Conservation (phyloP, 345 rosid genomes). For the sweet orange (Citrus sinensis) region DVS_A1.0 CM039166.1:2815001-2815500, state of each 20-base stretch:
- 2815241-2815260: no score
- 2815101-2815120: not conserved
- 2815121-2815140: not conserved
- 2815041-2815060: not conserved
- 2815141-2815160: not conserved
- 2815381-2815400: no score
- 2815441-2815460: no score
- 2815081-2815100: not conserved
- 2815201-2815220: not conserved
- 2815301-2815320: not conserved
- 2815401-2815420: not conserved
- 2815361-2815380: not conserved
- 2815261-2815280: no score
- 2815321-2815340: not conserved
- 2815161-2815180: not conserved
- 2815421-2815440: not conserved
- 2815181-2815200: not conserved
- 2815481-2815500: not conserved
- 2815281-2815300: no score
- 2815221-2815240: no score
- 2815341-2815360: not conserved
- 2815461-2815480: not conserved
- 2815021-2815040: not conserved
- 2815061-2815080: not conserved
- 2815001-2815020: not conserved